A percentile compares a stretch with the other conserved stretches of the same genome.
phyloP scores from a whole-genome alignment of 73 alveolate genomes.

The Urostyla sp. region DNA sequence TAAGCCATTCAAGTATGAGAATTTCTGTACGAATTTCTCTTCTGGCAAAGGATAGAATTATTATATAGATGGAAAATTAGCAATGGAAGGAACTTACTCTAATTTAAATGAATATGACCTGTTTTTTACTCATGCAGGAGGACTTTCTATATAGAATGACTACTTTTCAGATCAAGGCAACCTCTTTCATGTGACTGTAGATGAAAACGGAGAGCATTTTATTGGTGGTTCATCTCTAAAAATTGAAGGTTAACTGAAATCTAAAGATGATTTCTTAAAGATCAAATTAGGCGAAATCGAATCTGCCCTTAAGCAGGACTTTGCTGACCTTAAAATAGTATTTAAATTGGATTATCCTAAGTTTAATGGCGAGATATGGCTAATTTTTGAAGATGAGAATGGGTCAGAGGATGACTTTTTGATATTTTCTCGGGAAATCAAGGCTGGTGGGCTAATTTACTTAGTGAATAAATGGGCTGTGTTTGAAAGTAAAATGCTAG shows the following conservation, averaged over 20 bases:
- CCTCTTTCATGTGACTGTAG: neutral
- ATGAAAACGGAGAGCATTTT: neutral
- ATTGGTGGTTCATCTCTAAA: constrained; percentile 8
- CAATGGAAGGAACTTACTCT: neutral
- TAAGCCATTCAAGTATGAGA: neutral
- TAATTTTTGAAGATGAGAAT: neutral
- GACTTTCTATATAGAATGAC: too few relatives aligned
- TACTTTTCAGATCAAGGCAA: neutral
- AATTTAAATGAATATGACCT: constrained; percentile 2
- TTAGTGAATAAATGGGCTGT: constrained; percentile 15
- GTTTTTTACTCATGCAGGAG: too few relatives aligned
- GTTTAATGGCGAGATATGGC: neutral
- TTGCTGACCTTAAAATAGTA: constrained; percentile 2
- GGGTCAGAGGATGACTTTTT: too few relatives aligned
- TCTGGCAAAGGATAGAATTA: constrained; percentile 11
- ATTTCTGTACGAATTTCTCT: constrained; percentile 17
- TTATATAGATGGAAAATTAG: constrained; percentile 5
- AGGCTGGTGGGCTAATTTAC: neutral
- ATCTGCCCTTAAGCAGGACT: neutral
- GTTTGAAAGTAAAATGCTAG: constrained; percentile 5
- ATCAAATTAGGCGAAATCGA: neutral
- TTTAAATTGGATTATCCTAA: neutral
- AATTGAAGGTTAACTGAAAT: neutral
- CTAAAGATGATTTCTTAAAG: neutral
- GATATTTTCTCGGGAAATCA: constrained; percentile 19